phyloP scores from a whole-genome alignment of 2,329 filamentous ascomycete species.

The Fusarium circinatum region DNA sequence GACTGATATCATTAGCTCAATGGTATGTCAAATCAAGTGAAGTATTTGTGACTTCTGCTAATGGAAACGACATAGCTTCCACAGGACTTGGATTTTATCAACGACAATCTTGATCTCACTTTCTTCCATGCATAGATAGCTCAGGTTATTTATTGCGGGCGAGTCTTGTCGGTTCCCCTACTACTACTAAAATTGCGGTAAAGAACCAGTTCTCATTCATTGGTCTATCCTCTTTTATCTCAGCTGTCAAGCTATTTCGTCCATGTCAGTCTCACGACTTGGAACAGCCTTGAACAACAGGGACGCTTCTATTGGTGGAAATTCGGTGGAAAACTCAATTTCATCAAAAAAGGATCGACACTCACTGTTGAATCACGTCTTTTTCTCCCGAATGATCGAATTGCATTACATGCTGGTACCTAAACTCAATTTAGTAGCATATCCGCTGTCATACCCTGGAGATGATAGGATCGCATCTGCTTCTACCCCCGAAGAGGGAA shows the following conservation, averaged over 20 bases:
- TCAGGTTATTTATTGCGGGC: not conserved
- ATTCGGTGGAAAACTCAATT: not conserved
- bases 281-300: fast-evolving
- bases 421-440: slow-evolving; percentile 12
- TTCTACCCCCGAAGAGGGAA: not conserved
- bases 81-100: not conserved
- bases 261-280: too few relatives aligned
- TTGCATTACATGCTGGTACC: not conserved
- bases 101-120: not conserved
- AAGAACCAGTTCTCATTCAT: too few relatives aligned
- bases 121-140: not conserved
- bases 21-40: not conserved
- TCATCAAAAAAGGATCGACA: not conserved
- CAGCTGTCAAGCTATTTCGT: too few relatives aligned
- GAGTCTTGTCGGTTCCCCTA: too few relatives aligned
- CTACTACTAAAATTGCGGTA: too few relatives aligned
- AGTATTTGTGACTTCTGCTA: not conserved
- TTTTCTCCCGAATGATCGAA: slow-evolving; percentile 5
- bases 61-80: not conserved
- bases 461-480: not conserved
- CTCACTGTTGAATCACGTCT: not conserved
- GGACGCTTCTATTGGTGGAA: slow-evolving; percentile 9
- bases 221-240: too few relatives aligned
- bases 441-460: not conserved
- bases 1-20: not conserved